Base-by-base conservation (phyloP, 2,329 filamentous ascomycete genomes). In the Beauveria rudraprayagi region DNA sequence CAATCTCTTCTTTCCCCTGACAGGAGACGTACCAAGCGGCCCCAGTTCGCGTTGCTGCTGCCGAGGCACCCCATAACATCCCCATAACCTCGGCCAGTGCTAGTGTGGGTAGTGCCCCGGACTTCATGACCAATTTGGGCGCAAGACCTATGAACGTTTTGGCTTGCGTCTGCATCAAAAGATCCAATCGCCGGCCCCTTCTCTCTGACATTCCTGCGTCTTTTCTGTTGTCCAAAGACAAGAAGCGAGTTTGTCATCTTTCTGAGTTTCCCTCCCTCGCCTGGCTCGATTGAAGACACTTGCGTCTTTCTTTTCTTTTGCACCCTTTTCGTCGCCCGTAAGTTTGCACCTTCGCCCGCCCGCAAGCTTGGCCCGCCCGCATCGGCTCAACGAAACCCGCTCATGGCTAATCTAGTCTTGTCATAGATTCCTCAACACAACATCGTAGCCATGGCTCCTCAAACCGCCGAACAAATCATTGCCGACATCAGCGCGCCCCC, bases 401-500 rank as follows among this genome's bases (percentile, higher is more conserved):
- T 19, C 28, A 50, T 43, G 34, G 56, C 48, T 60, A 47, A 54
- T 40, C 28, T 28, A 11, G 17, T 17, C 41, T 19, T 51, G 9
- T 28, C 8, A 28, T 44, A 51, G 52, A 14, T 37, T 46, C 37
- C 60, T 54, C 67, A 67, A 61, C 63, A 74, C 76, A 73, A 66
- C 72, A 60, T n/a, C 57, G 41, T 41, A 47, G 50, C 37, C 40
- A 60, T 60, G 57, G 50, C 57, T 19, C 57, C 48, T 24, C 48
- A 53, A 47, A 53, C 57, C 26, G 48, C 41, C 28, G 57, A 60
- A 19, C 57, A 60, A 26, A 24, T 60, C 19, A 57, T 56, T 41
- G 37, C 54, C 26, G 83, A 86, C 71, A 75, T 91, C 61, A 75
- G 80, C 56, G 71, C 77, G 61, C 80, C 83, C 17, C 91, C 91